Percentiles rank a stretch among this genome's conserved stretches.
These are phyloP conservation scores for Calcarisporium arbuscula DNA, from an alignment of 2,329 filamentous ascomycete genomes.

Conservation along the genomic window DNA sequence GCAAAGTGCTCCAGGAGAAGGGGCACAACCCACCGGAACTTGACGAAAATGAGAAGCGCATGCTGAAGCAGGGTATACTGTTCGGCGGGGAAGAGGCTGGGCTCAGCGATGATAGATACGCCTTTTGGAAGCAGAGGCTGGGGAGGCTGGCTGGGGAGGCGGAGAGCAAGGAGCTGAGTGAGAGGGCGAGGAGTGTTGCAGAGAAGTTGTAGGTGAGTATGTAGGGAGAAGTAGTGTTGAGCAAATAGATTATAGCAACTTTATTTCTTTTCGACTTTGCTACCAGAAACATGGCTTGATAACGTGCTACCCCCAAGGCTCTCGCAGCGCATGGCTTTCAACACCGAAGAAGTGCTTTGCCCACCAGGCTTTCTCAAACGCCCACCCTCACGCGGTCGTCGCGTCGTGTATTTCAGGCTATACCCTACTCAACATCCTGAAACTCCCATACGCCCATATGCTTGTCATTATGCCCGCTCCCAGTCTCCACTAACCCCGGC, in stretches of 20 bases:
- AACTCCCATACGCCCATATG: conserved; percentile 23
- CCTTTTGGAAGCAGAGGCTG: conserved; percentile 23
- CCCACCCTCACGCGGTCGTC: no score
- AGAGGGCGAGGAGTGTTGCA: conserved; percentile 13
- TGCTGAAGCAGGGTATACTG: conserved; percentile 15
- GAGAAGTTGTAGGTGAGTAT: conserved; percentile 13
- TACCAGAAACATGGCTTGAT: no score
- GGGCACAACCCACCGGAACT: conserved; percentile 10
- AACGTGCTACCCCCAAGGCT: no score
- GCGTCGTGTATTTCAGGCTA: no score
- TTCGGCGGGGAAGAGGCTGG: conserved; percentile 15
- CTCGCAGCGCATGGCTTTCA: no score
- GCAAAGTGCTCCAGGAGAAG: conserved; percentile 16
- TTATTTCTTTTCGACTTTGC: no score
- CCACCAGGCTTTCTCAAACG: no score
- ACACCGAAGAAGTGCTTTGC: no score
- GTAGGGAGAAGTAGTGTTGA: background rate
- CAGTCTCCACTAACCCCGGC: background rate
- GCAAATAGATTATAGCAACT: background rate
- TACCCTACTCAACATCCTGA: no score
- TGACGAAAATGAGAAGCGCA: conserved; percentile 13
- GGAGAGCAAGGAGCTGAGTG: conserved; percentile 13
- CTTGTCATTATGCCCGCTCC: no score
- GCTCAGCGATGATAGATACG: conserved; percentile 20
- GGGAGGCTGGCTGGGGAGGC: conserved; percentile 13